These are phyloP conservation scores for Eucalyptus albens DNA, from an alignment of 345 rosid genomes.

Conservation along the genomic window DNA sequence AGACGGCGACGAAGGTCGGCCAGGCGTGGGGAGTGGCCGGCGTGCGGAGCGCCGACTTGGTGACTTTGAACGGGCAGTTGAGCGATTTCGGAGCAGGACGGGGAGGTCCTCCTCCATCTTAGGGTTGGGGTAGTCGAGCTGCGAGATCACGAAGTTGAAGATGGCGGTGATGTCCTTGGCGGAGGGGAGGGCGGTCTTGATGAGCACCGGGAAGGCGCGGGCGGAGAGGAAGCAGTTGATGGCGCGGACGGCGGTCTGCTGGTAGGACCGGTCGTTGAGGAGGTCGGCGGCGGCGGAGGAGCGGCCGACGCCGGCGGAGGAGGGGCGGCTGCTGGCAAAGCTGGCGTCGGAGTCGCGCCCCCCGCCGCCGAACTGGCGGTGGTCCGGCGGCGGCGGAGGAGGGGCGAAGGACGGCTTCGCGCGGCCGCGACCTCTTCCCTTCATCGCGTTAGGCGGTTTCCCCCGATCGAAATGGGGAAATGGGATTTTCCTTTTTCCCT, in stretches of 20 bases:
- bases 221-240: conserved; percentile 59
- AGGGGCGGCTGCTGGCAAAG: conserved; percentile 83
- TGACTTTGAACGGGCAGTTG: conserved; percentile 59
- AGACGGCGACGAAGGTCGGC: conserved; percentile 62
- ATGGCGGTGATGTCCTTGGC: conserved; percentile 53
- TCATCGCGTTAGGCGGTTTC: neutral
- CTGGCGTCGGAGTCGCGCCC: conserved; percentile 86
- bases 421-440: conserved; percentile 2
- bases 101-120: conserved; percentile 72
- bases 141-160: conserved; percentile 37
- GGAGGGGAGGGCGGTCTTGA: conserved; percentile 39
- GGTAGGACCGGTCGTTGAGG: conserved; percentile 46
- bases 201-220: conserved; percentile 22
- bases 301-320: conserved; percentile 53
- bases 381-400: conserved; percentile 4
- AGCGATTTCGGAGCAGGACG: conserved; percentile 31
- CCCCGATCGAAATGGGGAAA: neutral
- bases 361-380: conserved; percentile 6
- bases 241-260: conserved; percentile 34
- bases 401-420: conserved; percentile 12
- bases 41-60: conserved; percentile 67
- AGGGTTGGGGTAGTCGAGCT: conserved; percentile 28
- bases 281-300: conserved; percentile 20
- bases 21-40: conserved; percentile 87
- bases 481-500: neutral